Evolutionary conservation across 176 grass and related monocot genomes (phyloP).

Genomic region (Aegilops tauschii): DNA sequence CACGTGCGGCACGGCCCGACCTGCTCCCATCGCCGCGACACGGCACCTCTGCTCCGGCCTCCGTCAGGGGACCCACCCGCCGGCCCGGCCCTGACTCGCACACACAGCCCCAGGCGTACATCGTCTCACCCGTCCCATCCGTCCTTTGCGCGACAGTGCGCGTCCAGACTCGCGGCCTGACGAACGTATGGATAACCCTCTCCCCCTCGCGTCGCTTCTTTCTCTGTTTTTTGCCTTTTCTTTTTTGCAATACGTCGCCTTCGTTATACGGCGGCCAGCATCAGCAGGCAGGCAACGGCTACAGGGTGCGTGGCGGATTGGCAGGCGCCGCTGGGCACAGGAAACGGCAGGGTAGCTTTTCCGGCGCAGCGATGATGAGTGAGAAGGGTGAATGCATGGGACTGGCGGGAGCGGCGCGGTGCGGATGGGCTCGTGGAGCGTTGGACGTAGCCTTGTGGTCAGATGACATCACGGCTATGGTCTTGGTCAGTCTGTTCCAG

Average conservation of each 20-base stretch:
- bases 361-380: not conserved
- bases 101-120: not conserved
- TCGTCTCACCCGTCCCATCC: constrained; percentile 26
- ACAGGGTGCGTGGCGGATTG: not conserved
- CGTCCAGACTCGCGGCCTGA: not conserved
- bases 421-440: not conserved
- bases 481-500: not conserved
- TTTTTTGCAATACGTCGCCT: not conserved
- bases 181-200: not conserved
- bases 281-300: not conserved
- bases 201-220: not conserved
- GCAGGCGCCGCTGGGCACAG: constrained; percentile 38
- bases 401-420: too few relatives aligned
- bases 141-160: not conserved
- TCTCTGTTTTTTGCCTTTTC: not conserved
- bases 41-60: constrained; percentile 1
- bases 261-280: not conserved
- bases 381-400: not conserved
- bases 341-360: not conserved
- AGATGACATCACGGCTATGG: constrained; percentile 30
- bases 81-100: not conserved
- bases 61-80: constrained; percentile 2
- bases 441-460: not conserved
- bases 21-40: constrained; percentile 50
- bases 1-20: constrained; percentile 35